Evolutionary conservation across 345 rosid genomes (phyloP).

Genomic region (Lepidium africanum): DNA sequence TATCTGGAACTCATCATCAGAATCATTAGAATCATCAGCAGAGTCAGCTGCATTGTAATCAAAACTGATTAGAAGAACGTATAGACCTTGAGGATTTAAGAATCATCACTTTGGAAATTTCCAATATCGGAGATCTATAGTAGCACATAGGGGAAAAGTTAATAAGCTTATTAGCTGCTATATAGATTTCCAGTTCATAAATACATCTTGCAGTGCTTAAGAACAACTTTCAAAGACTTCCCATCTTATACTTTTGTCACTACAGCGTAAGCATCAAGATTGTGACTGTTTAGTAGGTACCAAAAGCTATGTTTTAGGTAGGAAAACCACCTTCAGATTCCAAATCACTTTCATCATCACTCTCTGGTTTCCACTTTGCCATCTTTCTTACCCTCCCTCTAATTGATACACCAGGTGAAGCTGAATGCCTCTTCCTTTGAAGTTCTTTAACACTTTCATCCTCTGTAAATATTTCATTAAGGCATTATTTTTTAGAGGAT

Average conservation of each 20-base stretch:
- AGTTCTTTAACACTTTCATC: slow-evolving; percentile 86
- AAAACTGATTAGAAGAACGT: slow-evolving; percentile 11
- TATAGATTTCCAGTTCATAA: neutral
- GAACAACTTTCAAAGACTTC: neutral
- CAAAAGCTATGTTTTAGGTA: slow-evolving; percentile 1
- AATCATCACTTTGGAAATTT: no score
- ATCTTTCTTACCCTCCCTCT: slow-evolving; percentile 93
- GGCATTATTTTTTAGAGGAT: slow-evolving; percentile 11
- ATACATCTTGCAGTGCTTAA: neutral
- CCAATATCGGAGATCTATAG: no score
- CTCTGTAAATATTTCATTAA: slow-evolving; percentile 36
- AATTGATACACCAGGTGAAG: slow-evolving; percentile 75
- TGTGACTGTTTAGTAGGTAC: neutral
- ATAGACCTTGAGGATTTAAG: slow-evolving; percentile 1
- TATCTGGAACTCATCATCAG: slow-evolving; percentile 98
- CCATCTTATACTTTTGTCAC: neutral
- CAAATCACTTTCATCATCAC: slow-evolving; percentile 82
- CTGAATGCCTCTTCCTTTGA: slow-evolving; percentile 88
- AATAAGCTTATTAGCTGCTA: no score
- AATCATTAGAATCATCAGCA: slow-evolving; percentile 68
- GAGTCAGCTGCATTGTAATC: slow-evolving; percentile 65
- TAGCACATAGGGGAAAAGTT: no score
- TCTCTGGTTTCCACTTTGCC: slow-evolving; percentile 81
- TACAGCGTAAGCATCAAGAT: slow-evolving; percentile 11
- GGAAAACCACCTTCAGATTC: slow-evolving; percentile 68